Evolutionary conservation across 129 eudicot species (phyloP).

Genomic region (Sambucus nigra): DNA sequence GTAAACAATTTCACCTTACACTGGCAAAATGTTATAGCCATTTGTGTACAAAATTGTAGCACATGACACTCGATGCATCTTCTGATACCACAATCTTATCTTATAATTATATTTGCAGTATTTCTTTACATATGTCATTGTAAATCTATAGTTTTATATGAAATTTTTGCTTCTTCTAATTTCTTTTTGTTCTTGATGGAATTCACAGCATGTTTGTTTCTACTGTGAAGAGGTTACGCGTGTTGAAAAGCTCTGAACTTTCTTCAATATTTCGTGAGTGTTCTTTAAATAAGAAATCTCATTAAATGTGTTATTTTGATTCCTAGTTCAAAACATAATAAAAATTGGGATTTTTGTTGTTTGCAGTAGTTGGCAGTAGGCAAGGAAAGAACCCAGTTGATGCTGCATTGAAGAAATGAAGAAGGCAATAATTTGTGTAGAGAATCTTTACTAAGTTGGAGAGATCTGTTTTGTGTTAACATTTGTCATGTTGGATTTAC

Average conservation of each 20-base stretch:
- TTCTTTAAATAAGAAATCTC: neutral
- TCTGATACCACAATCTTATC: too few species aligned
- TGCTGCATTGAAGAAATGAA: neutral
- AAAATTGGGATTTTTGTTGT: neutral
- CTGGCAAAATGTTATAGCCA: neutral
- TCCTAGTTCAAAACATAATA: too few species aligned
- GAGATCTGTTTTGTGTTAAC: neutral
- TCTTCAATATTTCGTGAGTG: conserved; percentile 55
- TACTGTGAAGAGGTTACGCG: conserved; percentile 85
- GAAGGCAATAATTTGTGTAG: neutral
- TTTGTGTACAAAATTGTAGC: neutral
- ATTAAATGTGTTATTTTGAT: neutral
- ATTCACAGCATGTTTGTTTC: conserved; percentile 97
- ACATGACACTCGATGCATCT: neutral
- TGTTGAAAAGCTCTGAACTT: conserved; percentile 76
- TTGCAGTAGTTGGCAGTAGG: neutral
- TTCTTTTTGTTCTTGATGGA: too few species aligned
- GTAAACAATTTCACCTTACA: too few species aligned
- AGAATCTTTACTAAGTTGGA: neutral
- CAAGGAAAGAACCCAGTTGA: neutral
- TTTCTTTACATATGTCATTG: too few species aligned
- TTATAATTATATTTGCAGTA: too few species aligned
- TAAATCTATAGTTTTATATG: too few species aligned
- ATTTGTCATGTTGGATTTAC: neutral
- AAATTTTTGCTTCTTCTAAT: too few species aligned